Evolutionary conservation across 805 yeast species (phyloP), one percentile per base, ranked within the genome.

Genomic region (Saccharomycodes ludwigii): DNA sequence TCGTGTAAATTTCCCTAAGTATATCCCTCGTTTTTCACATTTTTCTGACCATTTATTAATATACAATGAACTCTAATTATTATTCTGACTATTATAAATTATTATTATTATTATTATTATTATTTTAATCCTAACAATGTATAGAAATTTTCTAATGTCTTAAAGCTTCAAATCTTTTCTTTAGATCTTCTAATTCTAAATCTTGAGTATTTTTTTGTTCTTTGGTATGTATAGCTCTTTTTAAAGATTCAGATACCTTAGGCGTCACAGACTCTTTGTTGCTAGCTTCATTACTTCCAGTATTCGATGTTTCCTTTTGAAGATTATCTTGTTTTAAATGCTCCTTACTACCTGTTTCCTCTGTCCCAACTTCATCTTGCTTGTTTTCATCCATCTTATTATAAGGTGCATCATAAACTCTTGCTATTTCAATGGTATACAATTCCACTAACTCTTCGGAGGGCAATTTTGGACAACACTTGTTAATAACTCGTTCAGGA

Each of bases 391-490:
- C 54, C 3, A 44, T 47, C 10, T 73, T 76, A 20, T 82, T 73
- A 44, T 73, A 85, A 1, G 84, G 79, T 0, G 76, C 91, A 15
- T 67, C 65, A 46, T 85, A 84, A 0, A 94, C 80, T 31, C 63
- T 63, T 1, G 94, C 94, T 38, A 84, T 84, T 47, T 84, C 95
- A 33, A 68, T 60, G 39, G 85, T 59, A 45, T 85, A 85, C 37
- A 80, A 53, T 11, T 66, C 63, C 1, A 84, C 91, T 34, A 84
- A 61, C 16, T 65, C 72, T 26, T 62, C 65, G 4, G 66, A 52
- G 1, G 94, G 95, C 4, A 91, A 73, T 32, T 68, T 71, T 3
- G 76, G 69, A 12, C 68, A 60, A 36, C 91, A 75, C 39, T 85
- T 58, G 27, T 64, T 65, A 11, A 67, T 43, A 4, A 84, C 69